Evolutionary conservation across 306 rosid genomes (phyloP), one percentile per base, ranked within the genome.

Genomic region (Vigna unguiculata): DNA sequence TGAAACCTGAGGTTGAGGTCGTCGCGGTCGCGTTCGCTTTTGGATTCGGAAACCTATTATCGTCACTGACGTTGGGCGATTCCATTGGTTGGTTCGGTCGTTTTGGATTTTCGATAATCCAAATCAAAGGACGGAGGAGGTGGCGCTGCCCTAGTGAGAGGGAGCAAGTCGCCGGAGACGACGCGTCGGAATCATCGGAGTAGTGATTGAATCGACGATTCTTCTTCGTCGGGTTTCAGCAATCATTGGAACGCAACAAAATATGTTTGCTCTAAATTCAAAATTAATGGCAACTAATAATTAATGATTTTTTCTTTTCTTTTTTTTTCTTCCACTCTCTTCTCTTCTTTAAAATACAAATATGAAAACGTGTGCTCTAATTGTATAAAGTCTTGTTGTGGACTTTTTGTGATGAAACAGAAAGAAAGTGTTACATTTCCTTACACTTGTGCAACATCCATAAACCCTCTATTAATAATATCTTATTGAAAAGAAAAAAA

Each of bases 21-120:
- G 74, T 81, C 9, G 86, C 73, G 51, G 70, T 65, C 3, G 81
- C 25, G 59, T 76, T 65, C 0, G 67, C 75, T 40, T 76, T 65
- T 7, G 82, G 82, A 59, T 75, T 81, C 22, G 90, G 77, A 51
- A 85, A 84, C 59, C 87, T 86, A 72, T 65, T 86, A 72, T 61
- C 81, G 78, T 84, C 81, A 5, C 73, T 79, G 51, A 75, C 82
- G 64, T 86, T 85, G 28, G 88, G 76, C 16, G 84, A 76, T 80
- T 85, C 88, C 98, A 94, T 93, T 72, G 57, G 0, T 51, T 49
- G 54, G 32, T 25, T 15, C 10, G 1, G 12, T 8, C 46, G 45
- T 53, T 64, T 64, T 38, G 30, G 24, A 38, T 38, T 28, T 64
- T 5, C 20, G 52, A 16, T 49, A 84, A 74, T 77, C 61, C 63